Evolutionary conservation across 176 grass and related monocot genomes (phyloP).

Genomic region (Carex littledalei): DNA sequence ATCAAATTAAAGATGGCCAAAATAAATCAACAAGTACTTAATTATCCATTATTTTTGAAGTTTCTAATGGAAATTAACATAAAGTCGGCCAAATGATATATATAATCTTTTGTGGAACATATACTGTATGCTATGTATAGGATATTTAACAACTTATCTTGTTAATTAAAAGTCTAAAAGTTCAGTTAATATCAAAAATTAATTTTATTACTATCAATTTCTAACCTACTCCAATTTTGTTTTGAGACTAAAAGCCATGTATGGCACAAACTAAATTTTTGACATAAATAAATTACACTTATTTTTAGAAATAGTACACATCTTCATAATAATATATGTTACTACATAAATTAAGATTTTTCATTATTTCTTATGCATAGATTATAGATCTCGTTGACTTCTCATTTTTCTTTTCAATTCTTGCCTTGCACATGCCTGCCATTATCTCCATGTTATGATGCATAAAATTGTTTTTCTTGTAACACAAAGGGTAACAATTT

Average conservation of each 20-base stretch:
- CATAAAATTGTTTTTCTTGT: neutral
- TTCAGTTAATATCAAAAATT: neutral
- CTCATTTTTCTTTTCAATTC: neutral
- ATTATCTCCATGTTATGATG: neutral
- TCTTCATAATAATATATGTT: neutral
- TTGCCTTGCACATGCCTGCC: neutral
- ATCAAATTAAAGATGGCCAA: neutral
- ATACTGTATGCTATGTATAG: neutral
- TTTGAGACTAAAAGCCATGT: neutral
- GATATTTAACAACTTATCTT: neutral
- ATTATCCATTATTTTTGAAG: neutral
- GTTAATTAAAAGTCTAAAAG: neutral
- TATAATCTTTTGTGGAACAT: neutral
- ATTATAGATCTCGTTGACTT: neutral
- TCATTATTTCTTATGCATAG: neutral
- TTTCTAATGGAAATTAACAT: neutral
- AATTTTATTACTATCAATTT: neutral
- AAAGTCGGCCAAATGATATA: neutral
- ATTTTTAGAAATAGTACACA: neutral
- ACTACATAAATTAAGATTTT: neutral
- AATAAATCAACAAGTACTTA: neutral
- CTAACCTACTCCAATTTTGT: no score
- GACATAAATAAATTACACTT: neutral
- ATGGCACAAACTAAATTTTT: neutral
- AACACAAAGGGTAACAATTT: neutral